A percentile compares a stretch with the other conserved stretches of the same genome.
phyloP scores from a whole-genome alignment of 352 stramenopile genomes.

The Phytophthora cryptogea region DNA sequence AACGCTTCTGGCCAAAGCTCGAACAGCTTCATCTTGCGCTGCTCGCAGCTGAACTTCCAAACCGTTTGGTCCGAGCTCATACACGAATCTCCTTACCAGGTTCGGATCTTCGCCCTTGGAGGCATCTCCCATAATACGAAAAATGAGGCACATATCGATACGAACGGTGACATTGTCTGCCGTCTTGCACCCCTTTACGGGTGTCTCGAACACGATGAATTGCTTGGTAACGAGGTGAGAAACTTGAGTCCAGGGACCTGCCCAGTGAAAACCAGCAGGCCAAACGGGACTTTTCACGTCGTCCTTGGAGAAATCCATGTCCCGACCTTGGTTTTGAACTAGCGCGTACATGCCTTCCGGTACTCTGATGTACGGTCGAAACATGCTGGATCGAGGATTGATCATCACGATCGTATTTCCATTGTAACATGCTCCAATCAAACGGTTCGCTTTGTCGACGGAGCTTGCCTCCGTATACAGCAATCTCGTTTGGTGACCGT shows the following conservation, averaged over 20 bases:
- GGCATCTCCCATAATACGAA: conserved; percentile 85
- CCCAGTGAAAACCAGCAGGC: conserved; percentile 73
- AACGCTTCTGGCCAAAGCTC: conserved; percentile 70
- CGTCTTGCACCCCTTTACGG: conserved; percentile 86
- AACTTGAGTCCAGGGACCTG: conserved; percentile 70
- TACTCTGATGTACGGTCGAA: conserved; percentile 81
- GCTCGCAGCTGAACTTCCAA: conserved; percentile 79
- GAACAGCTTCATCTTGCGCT: conserved; percentile 75
- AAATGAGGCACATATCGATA: conserved; percentile 85
- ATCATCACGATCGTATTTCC: conserved; percentile 78
- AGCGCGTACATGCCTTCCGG: conserved; percentile 87
- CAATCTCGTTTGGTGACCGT: conserved; percentile 47
- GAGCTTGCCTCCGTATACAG: conserved; percentile 53
- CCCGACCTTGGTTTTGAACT: conserved; percentile 77
- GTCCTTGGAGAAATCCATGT: conserved; percentile 54
- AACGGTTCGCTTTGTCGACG: conserved; percentile 62
- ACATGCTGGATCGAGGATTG: conserved; percentile 49
- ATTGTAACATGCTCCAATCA: conserved; percentile 69
- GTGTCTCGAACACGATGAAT: conserved; percentile 81
- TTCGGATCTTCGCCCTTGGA: conserved; percentile 75
- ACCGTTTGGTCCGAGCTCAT: conserved; percentile 74
- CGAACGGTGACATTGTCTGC: conserved; percentile 82
- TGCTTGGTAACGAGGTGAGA: conserved; percentile 88
- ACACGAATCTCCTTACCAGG: conserved; percentile 83
- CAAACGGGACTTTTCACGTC: conserved; percentile 54